These are phyloP conservation scores for Calocybe indica DNA, from an alignment of 768 basidiomycete genomes.

Conservation along the genomic window DNA sequence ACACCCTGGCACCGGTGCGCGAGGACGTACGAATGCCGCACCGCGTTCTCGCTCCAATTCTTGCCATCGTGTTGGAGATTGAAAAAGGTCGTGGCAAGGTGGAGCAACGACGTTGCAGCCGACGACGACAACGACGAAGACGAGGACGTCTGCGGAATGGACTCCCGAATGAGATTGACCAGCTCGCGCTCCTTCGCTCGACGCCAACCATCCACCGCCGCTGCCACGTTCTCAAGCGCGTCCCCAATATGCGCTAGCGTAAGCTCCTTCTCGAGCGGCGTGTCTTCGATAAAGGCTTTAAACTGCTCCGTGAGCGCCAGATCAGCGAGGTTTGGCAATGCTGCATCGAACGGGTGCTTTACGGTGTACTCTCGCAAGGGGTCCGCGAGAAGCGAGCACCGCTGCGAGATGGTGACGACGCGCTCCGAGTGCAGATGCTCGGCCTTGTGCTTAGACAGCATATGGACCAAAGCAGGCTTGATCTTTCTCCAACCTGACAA, in stretches of 20 bases:
- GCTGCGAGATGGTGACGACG: constrained; percentile 1
- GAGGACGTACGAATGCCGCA: too few relatives aligned
- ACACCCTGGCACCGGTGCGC: too few relatives aligned
- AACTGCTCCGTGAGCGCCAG: constrained; percentile 10
- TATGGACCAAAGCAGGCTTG: constrained; percentile 7
- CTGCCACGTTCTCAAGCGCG: constrained; percentile 9
- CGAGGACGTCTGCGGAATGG: neutral
- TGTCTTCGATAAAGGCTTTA: constrained; percentile 11
- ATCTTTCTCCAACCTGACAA: constrained; percentile 14
- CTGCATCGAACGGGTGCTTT: constrained; percentile 6
- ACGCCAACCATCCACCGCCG: constrained; percentile 9
- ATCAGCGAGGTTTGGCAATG: constrained; percentile 12
- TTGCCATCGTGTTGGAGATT: too few relatives aligned
- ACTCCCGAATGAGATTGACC: constrained; percentile 5
- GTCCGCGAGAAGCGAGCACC: constrained; percentile 6
- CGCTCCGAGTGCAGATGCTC: constrained; percentile 8
- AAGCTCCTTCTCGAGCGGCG: constrained; percentile 10
- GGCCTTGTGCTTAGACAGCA: constrained; percentile 7
- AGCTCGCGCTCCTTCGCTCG: constrained; percentile 8
- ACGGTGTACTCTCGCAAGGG: constrained; percentile 8
- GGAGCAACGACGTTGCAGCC: neutral
- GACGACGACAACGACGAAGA: neutral
- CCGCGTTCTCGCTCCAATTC: too few relatives aligned
- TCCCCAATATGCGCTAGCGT: constrained; percentile 8
- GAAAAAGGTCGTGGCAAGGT: constrained; percentile 8